Conservation (phyloP, 352 stramenopile genomes). For the Globisporangium carolinianum region DNA sequence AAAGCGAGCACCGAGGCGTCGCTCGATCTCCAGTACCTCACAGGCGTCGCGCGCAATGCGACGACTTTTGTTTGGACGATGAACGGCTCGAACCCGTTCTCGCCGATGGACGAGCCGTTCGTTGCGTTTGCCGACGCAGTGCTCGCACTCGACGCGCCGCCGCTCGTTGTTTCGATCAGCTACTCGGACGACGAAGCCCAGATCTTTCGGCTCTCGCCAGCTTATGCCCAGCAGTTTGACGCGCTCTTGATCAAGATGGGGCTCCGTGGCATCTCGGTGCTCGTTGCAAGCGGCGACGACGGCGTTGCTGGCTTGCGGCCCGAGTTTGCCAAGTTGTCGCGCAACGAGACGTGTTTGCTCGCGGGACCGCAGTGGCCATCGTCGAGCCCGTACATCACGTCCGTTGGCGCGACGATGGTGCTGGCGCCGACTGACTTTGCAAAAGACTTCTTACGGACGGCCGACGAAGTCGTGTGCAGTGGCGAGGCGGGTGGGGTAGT, state of each 20-base stretch:
- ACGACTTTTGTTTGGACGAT: constrained; percentile 79
- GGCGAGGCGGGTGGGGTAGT: constrained; percentile 64
- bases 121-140: constrained; percentile 73
- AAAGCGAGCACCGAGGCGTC: constrained; percentile 65
- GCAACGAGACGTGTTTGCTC: constrained; percentile 49
- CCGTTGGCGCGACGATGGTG: constrained; percentile 86
- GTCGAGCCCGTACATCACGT: constrained; percentile 86
- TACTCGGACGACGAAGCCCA: constrained; percentile 90
- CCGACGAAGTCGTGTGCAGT: constrained; percentile 78
- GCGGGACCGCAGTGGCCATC: constrained; percentile 70
- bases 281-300: constrained; percentile 85
- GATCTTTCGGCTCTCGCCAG: constrained; percentile 65
- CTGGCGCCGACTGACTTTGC: constrained; percentile 18
- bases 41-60: constrained; percentile 65
- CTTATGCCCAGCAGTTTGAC: constrained; percentile 79
- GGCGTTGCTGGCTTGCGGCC: constrained; percentile 71
- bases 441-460: constrained; percentile 55
- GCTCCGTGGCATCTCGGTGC: constrained; percentile 76
- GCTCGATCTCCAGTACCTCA: constrained; percentile 90
- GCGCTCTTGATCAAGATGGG: constrained; percentile 87
- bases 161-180: constrained; percentile 83
- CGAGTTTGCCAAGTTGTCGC: constrained; percentile 51
- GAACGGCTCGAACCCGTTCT: constrained; percentile 84
- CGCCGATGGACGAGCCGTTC: constrained; percentile 75
- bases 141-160: constrained; percentile 55